phyloP scores from a whole-genome alignment of 805 yeast genomes.

The Blastobotrys chiropterorum region DNA sequence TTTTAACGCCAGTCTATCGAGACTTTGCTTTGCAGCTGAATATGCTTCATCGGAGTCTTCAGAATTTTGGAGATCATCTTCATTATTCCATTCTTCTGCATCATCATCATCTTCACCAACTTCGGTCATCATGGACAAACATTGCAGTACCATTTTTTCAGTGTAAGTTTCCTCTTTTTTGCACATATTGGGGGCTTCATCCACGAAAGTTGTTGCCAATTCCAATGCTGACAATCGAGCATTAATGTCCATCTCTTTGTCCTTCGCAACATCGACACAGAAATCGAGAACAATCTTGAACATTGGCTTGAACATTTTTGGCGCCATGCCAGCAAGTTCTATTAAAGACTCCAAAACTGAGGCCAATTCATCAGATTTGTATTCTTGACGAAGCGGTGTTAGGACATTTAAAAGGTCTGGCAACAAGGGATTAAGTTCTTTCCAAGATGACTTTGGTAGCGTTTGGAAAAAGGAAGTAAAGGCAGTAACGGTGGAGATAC shows the following conservation, averaged over 20 bases:
- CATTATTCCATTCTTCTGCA: constrained; percentile 78
- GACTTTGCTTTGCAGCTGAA: constrained; percentile 89
- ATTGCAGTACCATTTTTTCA: constrained; percentile 60
- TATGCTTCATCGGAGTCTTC: constrained; percentile 83
- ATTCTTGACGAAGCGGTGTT: constrained; percentile 73
- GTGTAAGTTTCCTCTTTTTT: constrained; percentile 69
- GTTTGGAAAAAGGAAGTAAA: constrained; percentile 84
- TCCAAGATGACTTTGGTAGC: constrained; percentile 76
- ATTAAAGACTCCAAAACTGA: constrained; percentile 84
- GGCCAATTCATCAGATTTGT: constrained; percentile 76
- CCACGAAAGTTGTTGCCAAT: constrained; percentile 82
- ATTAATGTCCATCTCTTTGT: constrained; percentile 68
- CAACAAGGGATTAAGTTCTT: constrained; percentile 63
- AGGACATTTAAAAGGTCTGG: constrained; percentile 82
- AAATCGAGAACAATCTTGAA: constrained; percentile 84
- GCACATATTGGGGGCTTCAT: constrained; percentile 94
- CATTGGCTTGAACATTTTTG: constrained; percentile 89
- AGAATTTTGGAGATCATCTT: constrained; percentile 68
- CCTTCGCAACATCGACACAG: constrained; percentile 74
- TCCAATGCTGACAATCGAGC: constrained; percentile 87
- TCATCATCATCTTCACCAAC: constrained; percentile 84
- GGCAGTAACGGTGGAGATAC: constrained; percentile 87
- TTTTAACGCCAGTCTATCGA: constrained; percentile 82
- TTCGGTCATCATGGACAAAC: constrained; percentile 84
- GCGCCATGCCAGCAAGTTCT: constrained; percentile 88